Evolutionary conservation across 108 stramenopile species (phyloP).

Genomic region (Nitzschia sp.): DNA sequence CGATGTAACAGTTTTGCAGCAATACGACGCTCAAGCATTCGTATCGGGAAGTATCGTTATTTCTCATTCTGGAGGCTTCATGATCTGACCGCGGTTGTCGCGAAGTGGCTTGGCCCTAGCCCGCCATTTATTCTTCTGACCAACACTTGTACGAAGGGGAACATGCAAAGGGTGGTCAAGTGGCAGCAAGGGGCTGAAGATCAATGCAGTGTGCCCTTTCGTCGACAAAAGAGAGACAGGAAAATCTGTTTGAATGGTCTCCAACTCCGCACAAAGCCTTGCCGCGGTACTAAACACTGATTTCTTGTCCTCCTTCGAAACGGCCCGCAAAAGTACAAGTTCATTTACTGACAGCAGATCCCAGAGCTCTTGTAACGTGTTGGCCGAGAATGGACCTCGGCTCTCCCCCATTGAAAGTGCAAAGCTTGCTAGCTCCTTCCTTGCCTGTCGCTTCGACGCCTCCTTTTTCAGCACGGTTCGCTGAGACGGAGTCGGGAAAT

Average conservation of each 20-base stretch:
- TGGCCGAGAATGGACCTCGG: slow-evolving; percentile 31
- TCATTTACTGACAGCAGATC: slow-evolving; percentile 31
- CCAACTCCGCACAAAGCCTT: slow-evolving; percentile 34
- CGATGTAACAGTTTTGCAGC: too few relatives aligned
- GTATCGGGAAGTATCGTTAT: too few relatives aligned
- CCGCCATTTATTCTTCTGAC: slow-evolving; percentile 44
- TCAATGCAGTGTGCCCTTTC: slow-evolving; percentile 29
- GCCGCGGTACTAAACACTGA: slow-evolving; percentile 18
- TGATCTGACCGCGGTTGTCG: slow-evolving; percentile 51
- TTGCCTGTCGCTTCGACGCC: slow-evolving; percentile 39
- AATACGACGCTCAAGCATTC: too few relatives aligned
- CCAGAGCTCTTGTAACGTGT: slow-evolving; percentile 28
- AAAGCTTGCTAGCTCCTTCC: slow-evolving; percentile 33
- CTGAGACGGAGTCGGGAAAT: slow-evolving; percentile 45
- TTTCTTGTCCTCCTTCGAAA: slow-evolving; percentile 25
- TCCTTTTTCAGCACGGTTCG: slow-evolving; percentile 42
- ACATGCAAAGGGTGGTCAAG: slow-evolving; percentile 35
- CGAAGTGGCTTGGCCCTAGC: slow-evolving; percentile 31
- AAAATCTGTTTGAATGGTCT: slow-evolving; percentile 10
- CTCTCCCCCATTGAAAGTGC: slow-evolving; percentile 33
- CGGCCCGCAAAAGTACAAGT: slow-evolving; percentile 43
- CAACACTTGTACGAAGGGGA: slow-evolving; percentile 46
- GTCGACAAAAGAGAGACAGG: slow-evolving; percentile 33
- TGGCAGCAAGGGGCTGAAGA: slow-evolving; percentile 37
- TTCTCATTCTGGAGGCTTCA: slow-evolving; percentile 26